A percentile compares a stretch with the other conserved stretches of the same genome.
phyloP scores from a whole-genome alignment of 768 basidiomycete species.

The Auriscalpium vulgare region DNA sequence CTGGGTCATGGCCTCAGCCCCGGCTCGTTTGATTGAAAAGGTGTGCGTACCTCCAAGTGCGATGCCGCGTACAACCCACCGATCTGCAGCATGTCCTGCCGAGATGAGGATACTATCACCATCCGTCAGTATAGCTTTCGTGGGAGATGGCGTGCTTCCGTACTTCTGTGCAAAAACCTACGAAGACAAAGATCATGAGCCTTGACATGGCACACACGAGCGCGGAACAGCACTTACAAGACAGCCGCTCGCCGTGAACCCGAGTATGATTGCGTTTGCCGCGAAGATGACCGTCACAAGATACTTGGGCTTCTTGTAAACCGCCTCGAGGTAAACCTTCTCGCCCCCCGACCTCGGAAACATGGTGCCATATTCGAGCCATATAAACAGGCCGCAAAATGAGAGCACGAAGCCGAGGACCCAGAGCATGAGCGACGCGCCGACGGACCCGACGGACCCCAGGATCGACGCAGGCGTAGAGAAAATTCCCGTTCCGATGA shows the following conservation, averaged over 20 bases:
- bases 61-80: constrained; percentile 51
- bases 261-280: constrained; percentile 25
- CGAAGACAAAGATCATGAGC: background rate
- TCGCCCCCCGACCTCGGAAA: constrained; percentile 55
- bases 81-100: constrained; percentile 29
- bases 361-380: constrained; percentile 60
- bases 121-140: background rate
- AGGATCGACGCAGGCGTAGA: constrained; percentile 47
- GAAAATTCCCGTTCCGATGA: background rate
- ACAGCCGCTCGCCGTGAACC: constrained; percentile 18
- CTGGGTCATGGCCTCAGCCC: constrained; percentile 19
- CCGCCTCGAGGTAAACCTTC: constrained; percentile 53
- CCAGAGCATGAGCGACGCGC: constrained; percentile 58
- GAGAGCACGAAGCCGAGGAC: constrained; percentile 52
- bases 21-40: too few species aligned
- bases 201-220: background rate
- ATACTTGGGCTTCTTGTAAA: constrained; percentile 32
- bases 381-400: constrained; percentile 52
- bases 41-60: constrained; percentile 39
- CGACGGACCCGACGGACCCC: constrained; percentile 47
- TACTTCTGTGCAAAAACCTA: constrained; percentile 26
- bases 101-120: constrained; percentile 39
- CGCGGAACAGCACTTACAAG: constrained; percentile 14
- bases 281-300: constrained; percentile 29
- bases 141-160: background rate